phyloP scores from a whole-genome alignment of 495 filamentous ascomycete genomes.

The Penicillium roqueforti region DNA sequence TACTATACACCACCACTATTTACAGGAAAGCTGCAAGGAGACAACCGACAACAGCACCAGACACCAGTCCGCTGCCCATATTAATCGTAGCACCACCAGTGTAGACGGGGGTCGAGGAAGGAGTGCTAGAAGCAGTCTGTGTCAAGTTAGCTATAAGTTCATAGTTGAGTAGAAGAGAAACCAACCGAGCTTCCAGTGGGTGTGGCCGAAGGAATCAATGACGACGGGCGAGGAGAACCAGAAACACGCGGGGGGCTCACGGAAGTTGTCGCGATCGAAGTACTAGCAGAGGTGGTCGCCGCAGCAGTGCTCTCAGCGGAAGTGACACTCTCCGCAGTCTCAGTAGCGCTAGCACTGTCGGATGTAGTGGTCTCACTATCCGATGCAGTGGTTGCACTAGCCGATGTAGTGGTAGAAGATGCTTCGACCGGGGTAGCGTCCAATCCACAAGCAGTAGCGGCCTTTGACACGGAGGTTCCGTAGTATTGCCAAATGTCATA shows the following conservation, averaged over 20 bases:
- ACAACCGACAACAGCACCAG: not conserved
- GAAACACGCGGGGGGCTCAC: not conserved
- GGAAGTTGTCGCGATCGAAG: not conserved
- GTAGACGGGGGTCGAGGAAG: not conserved
- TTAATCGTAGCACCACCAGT: not conserved
- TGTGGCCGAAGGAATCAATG: not conserved
- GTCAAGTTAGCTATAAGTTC: not conserved
- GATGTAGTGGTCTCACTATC: constrained; percentile 6
- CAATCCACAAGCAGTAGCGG: constrained; percentile 34
- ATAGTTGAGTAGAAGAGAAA: not conserved
- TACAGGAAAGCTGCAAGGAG: not conserved
- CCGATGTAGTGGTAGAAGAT: constrained; percentile 13
- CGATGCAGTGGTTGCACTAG: constrained; percentile 4
- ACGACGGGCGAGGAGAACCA: not conserved
- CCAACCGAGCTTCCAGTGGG: not conserved
- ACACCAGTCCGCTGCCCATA: not conserved
- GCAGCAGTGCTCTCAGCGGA: not conserved
- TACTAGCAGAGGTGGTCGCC: not conserved
- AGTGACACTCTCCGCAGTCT: not conserved
- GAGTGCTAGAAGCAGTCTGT: not conserved
- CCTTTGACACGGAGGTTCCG: constrained; percentile 29
- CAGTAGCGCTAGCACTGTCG: constrained; percentile 2
- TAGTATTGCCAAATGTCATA: constrained; percentile 50
- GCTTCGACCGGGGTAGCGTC: constrained; percentile 34
- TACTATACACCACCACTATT: not conserved